phyloP scores from a whole-genome alignment of 306 rosid species.

The Elaeagnus macrophylla region DNA sequence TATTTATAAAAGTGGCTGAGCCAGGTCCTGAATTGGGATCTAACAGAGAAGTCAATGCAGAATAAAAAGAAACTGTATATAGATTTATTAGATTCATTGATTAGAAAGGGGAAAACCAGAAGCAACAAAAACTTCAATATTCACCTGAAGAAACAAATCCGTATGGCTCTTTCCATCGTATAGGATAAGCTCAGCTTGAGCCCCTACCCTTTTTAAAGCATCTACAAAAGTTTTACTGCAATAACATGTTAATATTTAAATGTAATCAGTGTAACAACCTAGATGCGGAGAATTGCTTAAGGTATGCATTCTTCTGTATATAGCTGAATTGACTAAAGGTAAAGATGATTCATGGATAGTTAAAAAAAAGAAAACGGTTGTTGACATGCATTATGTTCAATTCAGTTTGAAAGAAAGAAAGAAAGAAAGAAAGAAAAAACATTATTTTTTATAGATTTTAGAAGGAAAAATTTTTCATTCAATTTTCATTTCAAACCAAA shows the following conservation, averaged over 20 bases:
- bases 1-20: too few species aligned
- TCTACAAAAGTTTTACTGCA: constrained; percentile 61
- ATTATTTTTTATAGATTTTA: too few species aligned
- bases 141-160: constrained; percentile 90
- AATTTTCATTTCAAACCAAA: too few species aligned
- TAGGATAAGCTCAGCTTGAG: constrained; percentile 50
- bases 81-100: too few species aligned
- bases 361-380: background rate
- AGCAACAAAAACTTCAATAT: constrained; percentile 10
- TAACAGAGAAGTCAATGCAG: too few species aligned
- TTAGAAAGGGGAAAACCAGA: too few species aligned
- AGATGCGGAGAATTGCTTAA: background rate
- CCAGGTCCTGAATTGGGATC: too few species aligned
- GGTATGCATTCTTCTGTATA: background rate
- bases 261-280: background rate
- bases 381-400: background rate
- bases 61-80: too few species aligned
- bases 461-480: too few species aligned
- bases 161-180: constrained; percentile 88
- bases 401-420: background rate
- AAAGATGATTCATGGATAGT: background rate
- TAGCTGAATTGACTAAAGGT: background rate
- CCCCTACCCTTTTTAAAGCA: constrained; percentile 58
- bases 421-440: too few species aligned
- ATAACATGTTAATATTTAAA: constrained; percentile 12